phyloP scores from a whole-genome alignment of 306 rosid species.

The Echinosophora koreensis region DNA sequence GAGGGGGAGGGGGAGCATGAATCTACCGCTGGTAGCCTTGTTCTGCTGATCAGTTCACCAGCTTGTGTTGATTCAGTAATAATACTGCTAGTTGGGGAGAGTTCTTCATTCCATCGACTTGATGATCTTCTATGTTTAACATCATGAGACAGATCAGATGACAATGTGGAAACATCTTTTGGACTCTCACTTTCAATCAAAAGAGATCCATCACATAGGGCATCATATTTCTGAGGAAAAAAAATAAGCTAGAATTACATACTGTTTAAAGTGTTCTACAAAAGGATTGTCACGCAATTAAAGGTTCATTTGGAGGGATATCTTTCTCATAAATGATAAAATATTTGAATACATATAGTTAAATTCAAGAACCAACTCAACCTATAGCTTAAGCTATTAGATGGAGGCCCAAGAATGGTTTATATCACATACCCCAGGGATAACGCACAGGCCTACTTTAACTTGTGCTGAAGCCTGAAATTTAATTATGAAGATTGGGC shows the following conservation, averaged over 20 bases:
- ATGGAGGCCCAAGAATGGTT: slow-evolving; percentile 3
- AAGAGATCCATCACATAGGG: slow-evolving; percentile 60
- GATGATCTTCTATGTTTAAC: slow-evolving; percentile 79
- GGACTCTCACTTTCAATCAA: slow-evolving; percentile 68
- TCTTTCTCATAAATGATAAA: slow-evolving; percentile 26
- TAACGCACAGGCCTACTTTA: slow-evolving; percentile 4
- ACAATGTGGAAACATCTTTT: slow-evolving; percentile 60
- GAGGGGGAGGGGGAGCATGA: slow-evolving; percentile 35
- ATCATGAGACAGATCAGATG: slow-evolving; percentile 68
- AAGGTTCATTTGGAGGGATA: slow-evolving; percentile 24
- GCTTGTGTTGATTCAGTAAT: slow-evolving; percentile 81
- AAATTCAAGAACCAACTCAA: slow-evolving; percentile 33
- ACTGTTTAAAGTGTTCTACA: slow-evolving; percentile 31
- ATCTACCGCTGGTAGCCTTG: slow-evolving; percentile 60
- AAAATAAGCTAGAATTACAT: slow-evolving; percentile 38
- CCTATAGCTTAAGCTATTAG: background rate
- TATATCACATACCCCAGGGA: slow-evolving; percentile 21
- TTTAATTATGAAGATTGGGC: slow-evolving; percentile 6
- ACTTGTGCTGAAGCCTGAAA: slow-evolving; percentile 4
- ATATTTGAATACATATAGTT: slow-evolving; percentile 22
- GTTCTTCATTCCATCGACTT: slow-evolving; percentile 82
- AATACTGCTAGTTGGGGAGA: slow-evolving; percentile 75
- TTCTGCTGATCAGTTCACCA: slow-evolving; percentile 80
- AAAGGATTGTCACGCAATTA: slow-evolving; percentile 33
- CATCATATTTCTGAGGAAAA: slow-evolving; percentile 66